Percentiles rank a stretch among this genome's conserved stretches.
Evolutionary conservation across 1,284 basidiomycete species (phyloP).

Genomic region (Cryptococcus jaspeensis): DNA sequence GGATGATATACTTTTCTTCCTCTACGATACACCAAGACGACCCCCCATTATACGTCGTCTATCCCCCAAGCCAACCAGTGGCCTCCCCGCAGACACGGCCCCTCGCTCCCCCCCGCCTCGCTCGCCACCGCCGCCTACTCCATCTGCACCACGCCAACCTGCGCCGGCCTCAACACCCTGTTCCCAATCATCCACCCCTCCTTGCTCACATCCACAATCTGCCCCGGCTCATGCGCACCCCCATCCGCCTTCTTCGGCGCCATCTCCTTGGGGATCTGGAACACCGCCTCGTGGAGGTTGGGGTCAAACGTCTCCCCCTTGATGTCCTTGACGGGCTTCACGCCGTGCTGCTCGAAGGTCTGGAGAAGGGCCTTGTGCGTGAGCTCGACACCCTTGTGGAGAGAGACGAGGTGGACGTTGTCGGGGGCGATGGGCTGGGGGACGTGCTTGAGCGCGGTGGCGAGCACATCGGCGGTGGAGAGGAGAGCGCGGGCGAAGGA

Average conservation of each 20-base stretch:
- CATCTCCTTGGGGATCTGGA: conserved; percentile 70
- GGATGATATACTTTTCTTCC: too few species aligned
- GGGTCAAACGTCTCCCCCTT: conserved; percentile 92
- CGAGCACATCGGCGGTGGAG: conserved; percentile 87
- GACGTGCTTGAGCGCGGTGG: conserved; percentile 78
- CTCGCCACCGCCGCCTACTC: too few species aligned
- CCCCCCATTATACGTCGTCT: too few species aligned
- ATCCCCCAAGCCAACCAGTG: too few species aligned
- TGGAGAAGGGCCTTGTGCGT: conserved; percentile 87
- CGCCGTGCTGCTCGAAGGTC: conserved; percentile 86
- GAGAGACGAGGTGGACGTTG: conserved; percentile 62
- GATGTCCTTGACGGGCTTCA: conserved; percentile 66
- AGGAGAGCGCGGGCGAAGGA: conserved; percentile 87
- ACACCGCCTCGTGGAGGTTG: conserved; percentile 90
- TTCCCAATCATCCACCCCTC: conserved; percentile 90
- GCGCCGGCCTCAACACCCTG: conserved; percentile 86
- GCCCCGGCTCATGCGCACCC: conserved; percentile 64
- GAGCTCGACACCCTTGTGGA: conserved; percentile 85
- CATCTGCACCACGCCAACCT: conserved; percentile 79
- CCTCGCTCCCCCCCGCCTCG: too few species aligned
- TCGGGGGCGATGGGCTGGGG: conserved; percentile 57
- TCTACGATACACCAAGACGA: too few species aligned
- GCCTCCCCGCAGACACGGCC: too few species aligned
- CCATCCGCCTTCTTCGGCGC: conserved; percentile 65
- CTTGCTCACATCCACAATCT: conserved; percentile 89